Evolutionary conservation across 768 basidiomycete species (phyloP), one percentile per base, ranked within the genome.

Genomic region (Boletus reticulatus): DNA sequence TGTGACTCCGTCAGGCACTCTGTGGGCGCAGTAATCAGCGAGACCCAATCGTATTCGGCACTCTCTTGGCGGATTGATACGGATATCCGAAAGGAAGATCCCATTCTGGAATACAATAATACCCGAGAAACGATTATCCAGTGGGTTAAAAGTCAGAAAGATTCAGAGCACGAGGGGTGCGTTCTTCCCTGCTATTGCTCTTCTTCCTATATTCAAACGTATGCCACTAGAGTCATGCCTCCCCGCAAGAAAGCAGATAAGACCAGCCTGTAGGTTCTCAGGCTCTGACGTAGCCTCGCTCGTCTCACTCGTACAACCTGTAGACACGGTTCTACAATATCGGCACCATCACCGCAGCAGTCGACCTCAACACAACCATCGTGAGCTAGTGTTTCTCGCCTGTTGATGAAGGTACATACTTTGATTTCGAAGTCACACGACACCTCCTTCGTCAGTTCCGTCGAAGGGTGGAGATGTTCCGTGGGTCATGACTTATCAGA

Each of bases 1-100:
- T 24, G n/a, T 48, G 36, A 43, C 49, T 27, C 39, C 17, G 24
- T n/a, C 39, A 47, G 45, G 27, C 32, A 20, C 11, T 58, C 54
- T 43, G 49, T 56, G 10, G 44, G 49, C 13, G 34, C 53, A 14
- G 48, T 55, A 24, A 16, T 56, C 43, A 31, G 36, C 16, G 34
- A 32, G 31, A 50, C 22, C 6, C 32, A 3, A 38, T 56, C 43
- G 0, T 12, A 42, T 50, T 37, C 57, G 10, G 8, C 57, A 12
- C 48, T 46, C 6, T 37, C 54, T 19, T 58, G 57, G 57, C 48
- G 57, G 27, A 56, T 58, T n/a, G 57, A 58, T 43, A 58, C 57
- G 4, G 44, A 47, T 20, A 12, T 11, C 19, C 42, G 20, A 13
- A 19, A 31, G 14, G 29, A 36, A 16, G 34, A 34, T 34, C 34